These are phyloP conservation scores for Cyclocybe cylindracea DNA, from an alignment of 768 basidiomycete genomes.

Conservation along the genomic window DNA sequence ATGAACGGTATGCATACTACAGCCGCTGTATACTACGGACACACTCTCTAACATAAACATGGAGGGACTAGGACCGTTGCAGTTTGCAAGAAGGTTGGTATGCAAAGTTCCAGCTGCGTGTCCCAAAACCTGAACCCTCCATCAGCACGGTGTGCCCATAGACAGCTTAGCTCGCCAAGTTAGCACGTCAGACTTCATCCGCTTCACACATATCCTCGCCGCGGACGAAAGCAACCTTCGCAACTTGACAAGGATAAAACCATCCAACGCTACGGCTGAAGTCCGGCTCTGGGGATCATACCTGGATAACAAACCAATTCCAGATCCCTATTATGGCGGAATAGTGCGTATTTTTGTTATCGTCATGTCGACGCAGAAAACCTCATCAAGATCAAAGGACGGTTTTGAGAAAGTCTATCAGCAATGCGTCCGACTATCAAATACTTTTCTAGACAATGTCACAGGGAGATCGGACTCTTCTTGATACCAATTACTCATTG, in stretches of 20 bases:
- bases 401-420: constrained; percentile 80
- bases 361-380: neutral
- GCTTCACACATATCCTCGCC: constrained; percentile 85
- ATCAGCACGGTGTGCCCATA: constrained; percentile 76
- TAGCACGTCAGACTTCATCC: constrained; percentile 61
- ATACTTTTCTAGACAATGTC: constrained; percentile 78
- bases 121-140: neutral
- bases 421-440: constrained; percentile 72
- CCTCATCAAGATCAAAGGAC: constrained; percentile 32
- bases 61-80: constrained; percentile 53
- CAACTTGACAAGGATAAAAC: constrained; percentile 54
- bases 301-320: constrained; percentile 67
- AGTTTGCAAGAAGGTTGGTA: constrained; percentile 67
- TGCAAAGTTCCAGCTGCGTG: neutral
- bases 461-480: constrained; percentile 28
- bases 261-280: constrained; percentile 54
- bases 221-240: constrained; percentile 78
- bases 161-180: constrained; percentile 70
- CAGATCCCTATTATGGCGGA: constrained; percentile 85
- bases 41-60: neutral
- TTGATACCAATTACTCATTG: neutral
- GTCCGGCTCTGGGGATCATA: constrained; percentile 84
- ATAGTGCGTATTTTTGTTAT: constrained; percentile 39
- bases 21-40: neutral
- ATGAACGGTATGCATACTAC: constrained; percentile 58